phyloP scores from a whole-genome alignment of 495 filamentous ascomycete species.

The Penicillium tannophilum region DNA sequence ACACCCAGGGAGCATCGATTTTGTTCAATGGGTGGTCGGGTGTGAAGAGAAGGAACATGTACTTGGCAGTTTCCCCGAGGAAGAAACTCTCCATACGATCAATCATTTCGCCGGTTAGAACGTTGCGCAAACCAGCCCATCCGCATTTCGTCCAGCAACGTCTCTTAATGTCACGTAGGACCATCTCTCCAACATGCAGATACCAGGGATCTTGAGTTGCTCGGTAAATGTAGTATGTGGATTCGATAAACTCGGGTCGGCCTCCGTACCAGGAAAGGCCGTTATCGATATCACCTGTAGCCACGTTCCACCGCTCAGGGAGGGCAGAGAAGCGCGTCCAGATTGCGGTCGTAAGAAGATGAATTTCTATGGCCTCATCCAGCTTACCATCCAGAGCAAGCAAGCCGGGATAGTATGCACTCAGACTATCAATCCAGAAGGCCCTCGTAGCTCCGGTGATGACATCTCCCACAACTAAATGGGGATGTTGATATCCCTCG shows the following conservation, averaged over 20 bases:
- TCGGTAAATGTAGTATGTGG: constrained; percentile 87
- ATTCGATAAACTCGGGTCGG: constrained; percentile 94
- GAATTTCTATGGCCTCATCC: constrained; percentile 86
- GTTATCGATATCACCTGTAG: constrained; percentile 80
- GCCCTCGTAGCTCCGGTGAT: constrained; percentile 78
- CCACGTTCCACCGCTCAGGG: constrained; percentile 90
- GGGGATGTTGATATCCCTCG: constrained; percentile 74
- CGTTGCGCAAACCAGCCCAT: constrained; percentile 94
- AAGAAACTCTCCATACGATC: constrained; percentile 99
- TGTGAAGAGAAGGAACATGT: constrained; percentile 88
- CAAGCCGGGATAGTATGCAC: constrained; percentile 93
- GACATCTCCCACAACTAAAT: constrained; percentile 88
- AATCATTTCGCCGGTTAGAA: constrained; percentile 81
- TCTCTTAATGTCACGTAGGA: constrained; percentile 80
- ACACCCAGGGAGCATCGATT: constrained; percentile 84
- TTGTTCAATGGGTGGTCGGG: constrained; percentile 83
- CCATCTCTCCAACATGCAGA: constrained; percentile 94
- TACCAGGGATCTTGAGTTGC: constrained; percentile 98
- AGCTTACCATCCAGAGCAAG: constrained; percentile 83
- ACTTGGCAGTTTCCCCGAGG: constrained; percentile 93
- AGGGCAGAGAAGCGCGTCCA: constrained; percentile 93
- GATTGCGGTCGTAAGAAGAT: constrained; percentile 85
- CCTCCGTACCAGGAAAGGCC: constrained; percentile 94
- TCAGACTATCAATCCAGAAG: constrained; percentile 94
- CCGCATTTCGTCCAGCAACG: constrained; percentile 94